Percentiles rank a stretch among this genome's conserved stretches.
Evolutionary conservation across 1,284 basidiomycete species (phyloP).

Genomic region (Cystobasidium pallidum): DNA sequence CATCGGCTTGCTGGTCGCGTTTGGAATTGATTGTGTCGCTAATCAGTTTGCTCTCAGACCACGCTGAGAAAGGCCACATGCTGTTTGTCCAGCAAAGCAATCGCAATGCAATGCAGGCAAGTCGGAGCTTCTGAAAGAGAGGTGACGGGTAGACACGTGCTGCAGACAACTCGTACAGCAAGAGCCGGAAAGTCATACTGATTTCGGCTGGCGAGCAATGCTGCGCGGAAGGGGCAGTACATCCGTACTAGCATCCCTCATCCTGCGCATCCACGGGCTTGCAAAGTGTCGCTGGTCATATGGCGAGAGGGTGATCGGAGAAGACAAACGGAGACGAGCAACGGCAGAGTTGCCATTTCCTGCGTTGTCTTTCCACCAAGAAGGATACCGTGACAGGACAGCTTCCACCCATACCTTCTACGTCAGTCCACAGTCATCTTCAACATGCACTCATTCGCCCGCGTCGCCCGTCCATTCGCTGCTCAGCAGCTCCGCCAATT

Average conservation of each 20-base stretch:
- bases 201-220: too few relatives aligned
- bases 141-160: background rate
- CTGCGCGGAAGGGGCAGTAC: too few relatives aligned
- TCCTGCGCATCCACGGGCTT: too few relatives aligned
- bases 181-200: too few relatives aligned
- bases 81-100: background rate
- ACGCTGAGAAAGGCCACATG: slow-evolving; percentile 41
- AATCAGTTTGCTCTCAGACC: slow-evolving; percentile 10
- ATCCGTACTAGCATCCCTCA: too few relatives aligned
- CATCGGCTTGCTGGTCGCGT: slow-evolving; percentile 27
- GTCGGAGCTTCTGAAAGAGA: background rate
- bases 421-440: background rate
- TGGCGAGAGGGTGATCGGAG: background rate
- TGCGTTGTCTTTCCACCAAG: too few relatives aligned
- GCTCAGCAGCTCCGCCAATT: slow-evolving; percentile 27
- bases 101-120: background rate
- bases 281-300: too few relatives aligned
- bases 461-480: slow-evolving; percentile 26
- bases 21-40: slow-evolving; percentile 25
- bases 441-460: slow-evolving; percentile 38
- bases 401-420: background rate
- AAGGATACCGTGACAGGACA: background rate
- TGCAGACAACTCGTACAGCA: background rate
- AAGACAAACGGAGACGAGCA: background rate
- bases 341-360: background rate